Conservation (phyloP, 495 filamentous ascomycete species). For the Hypoxylon crocopeplum region DNA sequence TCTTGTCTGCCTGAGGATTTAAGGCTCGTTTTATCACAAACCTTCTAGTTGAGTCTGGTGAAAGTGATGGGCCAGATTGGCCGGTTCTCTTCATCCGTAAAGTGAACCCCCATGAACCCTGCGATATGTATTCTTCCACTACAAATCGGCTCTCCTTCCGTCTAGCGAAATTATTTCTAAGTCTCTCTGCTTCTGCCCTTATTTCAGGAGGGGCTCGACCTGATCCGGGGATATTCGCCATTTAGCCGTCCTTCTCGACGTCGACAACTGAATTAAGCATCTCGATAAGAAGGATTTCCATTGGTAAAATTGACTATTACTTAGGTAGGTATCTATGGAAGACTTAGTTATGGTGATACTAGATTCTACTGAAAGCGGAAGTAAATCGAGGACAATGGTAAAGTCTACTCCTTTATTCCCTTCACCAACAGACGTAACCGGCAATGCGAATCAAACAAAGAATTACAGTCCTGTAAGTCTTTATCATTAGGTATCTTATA, state of each 20-base stretch:
- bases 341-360: too few relatives aligned
- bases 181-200: slow-evolving; percentile 62
- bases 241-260: too few relatives aligned
- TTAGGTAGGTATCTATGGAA: not conserved
- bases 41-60: not conserved
- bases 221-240: too few relatives aligned
- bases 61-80: not conserved
- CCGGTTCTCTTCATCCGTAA: slow-evolving; percentile 18
- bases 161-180: slow-evolving; percentile 34
- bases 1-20: not conserved
- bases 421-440: too few relatives aligned
- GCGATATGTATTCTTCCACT: slow-evolving; percentile 7
- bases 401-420: too few relatives aligned
- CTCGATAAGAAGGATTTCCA: too few relatives aligned
- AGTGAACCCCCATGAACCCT: slow-evolving; percentile 23
- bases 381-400: too few relatives aligned
- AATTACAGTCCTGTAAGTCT: too few relatives aligned
- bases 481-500: too few relatives aligned
- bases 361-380: not conserved
- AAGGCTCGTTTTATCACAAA: slow-evolving; percentile 30
- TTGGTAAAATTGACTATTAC: too few relatives aligned
- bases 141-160: slow-evolving; percentile 46
- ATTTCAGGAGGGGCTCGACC: slow-evolving; percentile 27
- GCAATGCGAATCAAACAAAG: too few relatives aligned
- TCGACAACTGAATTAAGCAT: too few relatives aligned